Base-by-base conservation (phyloP, 1,284 basidiomycete genomes). In the Phellinidium pouzarii region DNA sequence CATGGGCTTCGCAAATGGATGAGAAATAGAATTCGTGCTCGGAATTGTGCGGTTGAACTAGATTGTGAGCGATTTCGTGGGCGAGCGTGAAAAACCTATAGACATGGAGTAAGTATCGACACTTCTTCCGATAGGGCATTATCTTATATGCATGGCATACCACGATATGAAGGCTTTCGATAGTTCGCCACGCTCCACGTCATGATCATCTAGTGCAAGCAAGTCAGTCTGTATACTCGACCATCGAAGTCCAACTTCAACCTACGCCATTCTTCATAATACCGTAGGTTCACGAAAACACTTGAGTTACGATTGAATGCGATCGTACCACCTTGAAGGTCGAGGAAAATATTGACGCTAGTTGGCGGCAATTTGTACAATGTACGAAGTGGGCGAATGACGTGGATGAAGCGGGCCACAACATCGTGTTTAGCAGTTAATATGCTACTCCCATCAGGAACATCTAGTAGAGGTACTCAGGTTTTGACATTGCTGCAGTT, bases 11-110 rank as follows among this genome's bases (percentile, higher is more conserved):
- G 56, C 89, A 88, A 19, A 97, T 89, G 4, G 87, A 84, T 27
- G 91, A 91, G 63, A 96, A 94, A 67, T 93, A 96, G 67, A 95
- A 97, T 61, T 94, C 91, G 63, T 95, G 92, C 64, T 90, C 87
- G 3, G 87, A 84, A 60, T 89, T 88, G 61, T 90, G 87, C 0
- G 78, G 76, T 45, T 82, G 74, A 14, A 91, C 86, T 1, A 92
- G 71, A 61, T 93, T 93, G 66, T 93, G 90, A 1, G 87, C 86
- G 58, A 89, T 87, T 66, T 95, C 94, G 66, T 98, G 95, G 0
- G 94, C 94, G 7, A 97, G 74, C 1, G 88, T 87, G 62, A 94
- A 92, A 65, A 88, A 97, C 83, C 90, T 86, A 59, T 5, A 40
- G 14, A 17, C 37, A 40, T 3, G 9, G 31, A 34, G 26, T n/a